Evolutionary conservation across 768 basidiomycete species (phyloP).

Genomic region (Pulveroboletus sp.): DNA sequence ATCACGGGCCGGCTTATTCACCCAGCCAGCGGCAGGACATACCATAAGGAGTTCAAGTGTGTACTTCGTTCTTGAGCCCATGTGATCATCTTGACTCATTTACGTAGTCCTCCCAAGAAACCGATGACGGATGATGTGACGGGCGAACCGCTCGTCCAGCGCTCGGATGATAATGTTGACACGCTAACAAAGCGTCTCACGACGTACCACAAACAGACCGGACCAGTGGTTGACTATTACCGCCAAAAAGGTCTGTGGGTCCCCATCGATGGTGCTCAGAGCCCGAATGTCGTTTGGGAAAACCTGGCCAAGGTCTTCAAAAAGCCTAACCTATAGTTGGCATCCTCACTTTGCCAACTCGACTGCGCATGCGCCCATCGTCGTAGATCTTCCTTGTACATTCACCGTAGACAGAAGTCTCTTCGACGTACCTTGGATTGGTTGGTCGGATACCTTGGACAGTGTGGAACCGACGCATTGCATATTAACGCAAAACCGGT

Average conservation of each 20-base stretch:
- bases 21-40: slow-evolving; percentile 82
- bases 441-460: background rate
- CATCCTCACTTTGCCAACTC: background rate
- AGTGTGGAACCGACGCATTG: background rate
- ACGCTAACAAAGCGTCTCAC: slow-evolving; percentile 85
- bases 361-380: slow-evolving; percentile 1
- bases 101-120: slow-evolving; percentile 91
- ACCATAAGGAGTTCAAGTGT: slow-evolving; percentile 94
- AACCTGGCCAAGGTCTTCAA: slow-evolving; percentile 66
- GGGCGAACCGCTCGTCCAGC: slow-evolving; percentile 94
- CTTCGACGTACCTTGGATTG: slow-evolving; percentile 1
- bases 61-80: slow-evolving; percentile 28
- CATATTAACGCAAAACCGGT: slow-evolving; percentile 2
- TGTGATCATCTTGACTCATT: slow-evolving; percentile 10
- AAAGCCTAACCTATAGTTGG: slow-evolving; percentile 19
- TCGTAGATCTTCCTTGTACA: slow-evolving; percentile 28
- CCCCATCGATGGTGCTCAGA: slow-evolving; percentile 91
- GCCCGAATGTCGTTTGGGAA: slow-evolving; percentile 91
- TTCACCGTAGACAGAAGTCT: slow-evolving; percentile 17
- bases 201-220: slow-evolving; percentile 92
- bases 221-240: slow-evolving; percentile 96
- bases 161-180: slow-evolving; percentile 97
- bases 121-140: slow-evolving; percentile 89
- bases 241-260: slow-evolving; percentile 87
- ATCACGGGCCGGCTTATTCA: slow-evolving; percentile 97